phyloP scores from a whole-genome alignment of 306 rosid species.

The Vigna radiata region DNA sequence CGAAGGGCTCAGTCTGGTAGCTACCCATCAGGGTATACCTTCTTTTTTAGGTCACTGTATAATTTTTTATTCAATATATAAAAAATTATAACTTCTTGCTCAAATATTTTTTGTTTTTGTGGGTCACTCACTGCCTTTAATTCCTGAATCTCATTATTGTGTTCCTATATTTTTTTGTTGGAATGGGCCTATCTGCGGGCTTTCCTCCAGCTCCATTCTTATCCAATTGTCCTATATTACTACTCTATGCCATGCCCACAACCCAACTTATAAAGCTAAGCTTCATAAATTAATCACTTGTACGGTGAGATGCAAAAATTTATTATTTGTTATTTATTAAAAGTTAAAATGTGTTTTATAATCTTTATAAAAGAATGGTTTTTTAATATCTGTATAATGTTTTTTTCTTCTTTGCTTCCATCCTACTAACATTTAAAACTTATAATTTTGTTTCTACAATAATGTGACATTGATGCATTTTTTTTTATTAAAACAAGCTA shows the following conservation, averaged over 20 bases:
- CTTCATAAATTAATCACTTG: background rate
- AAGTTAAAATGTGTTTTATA: too few relatives aligned
- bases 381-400: too few relatives aligned
- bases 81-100: background rate
- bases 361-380: too few relatives aligned
- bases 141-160: conserved; percentile 24
- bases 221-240: background rate
- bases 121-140: conserved; percentile 8
- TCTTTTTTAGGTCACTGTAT: background rate
- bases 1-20: background rate
- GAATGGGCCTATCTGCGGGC: conserved; percentile 19
- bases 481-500: too few relatives aligned
- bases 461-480: too few relatives aligned
- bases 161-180: background rate
- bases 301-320: too few relatives aligned
- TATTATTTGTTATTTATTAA: too few relatives aligned
- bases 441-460: too few relatives aligned
- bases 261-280: background rate
- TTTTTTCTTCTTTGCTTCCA: too few relatives aligned
- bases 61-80: background rate
- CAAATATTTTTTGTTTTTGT: background rate
- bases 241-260: background rate
- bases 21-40: background rate
- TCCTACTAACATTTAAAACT: too few relatives aligned
- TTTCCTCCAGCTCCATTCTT: conserved; percentile 18